Evolutionary conservation across 805 yeast species (phyloP).

Genomic region (Scheffersomyces amazonensis): DNA sequence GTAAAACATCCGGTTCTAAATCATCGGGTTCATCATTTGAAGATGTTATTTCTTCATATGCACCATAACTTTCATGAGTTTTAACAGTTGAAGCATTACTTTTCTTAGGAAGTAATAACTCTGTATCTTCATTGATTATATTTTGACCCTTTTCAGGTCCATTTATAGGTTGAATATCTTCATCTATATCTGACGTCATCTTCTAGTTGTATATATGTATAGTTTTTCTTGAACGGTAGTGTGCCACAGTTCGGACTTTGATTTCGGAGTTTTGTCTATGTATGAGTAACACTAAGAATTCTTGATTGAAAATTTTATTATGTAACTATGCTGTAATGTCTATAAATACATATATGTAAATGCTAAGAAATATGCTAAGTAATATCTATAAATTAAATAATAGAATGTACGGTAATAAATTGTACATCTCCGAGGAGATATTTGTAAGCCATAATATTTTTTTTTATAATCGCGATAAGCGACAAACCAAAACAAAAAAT

Average conservation of each 20-base stretch:
- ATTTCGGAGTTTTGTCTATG: no score
- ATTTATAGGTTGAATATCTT: background rate
- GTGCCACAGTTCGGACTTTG: background rate
- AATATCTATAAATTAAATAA: no score
- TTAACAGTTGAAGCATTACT: background rate
- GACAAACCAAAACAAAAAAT: background rate
- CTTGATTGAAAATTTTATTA: no score
- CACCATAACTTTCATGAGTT: background rate
- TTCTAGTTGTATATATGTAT: background rate
- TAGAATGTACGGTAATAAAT: no score
- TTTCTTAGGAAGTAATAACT: background rate
- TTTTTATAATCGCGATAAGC: background rate
- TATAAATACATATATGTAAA: no score
- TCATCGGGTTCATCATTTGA: constrained; percentile 1
- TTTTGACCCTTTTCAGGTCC: background rate
- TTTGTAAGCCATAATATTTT: background rate
- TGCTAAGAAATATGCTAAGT: no score
- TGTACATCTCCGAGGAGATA: no score
- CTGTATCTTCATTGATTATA: background rate
- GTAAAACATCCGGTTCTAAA: constrained; percentile 17
- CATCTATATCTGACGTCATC: background rate
- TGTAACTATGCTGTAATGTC: no score
- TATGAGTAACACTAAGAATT: no score
- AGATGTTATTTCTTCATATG: background rate
- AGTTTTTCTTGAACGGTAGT: background rate